These are phyloP conservation scores for Paraurostyla sp. DNA, from an alignment of 73 alveolate genomes.

Conservation along the genomic window DNA sequence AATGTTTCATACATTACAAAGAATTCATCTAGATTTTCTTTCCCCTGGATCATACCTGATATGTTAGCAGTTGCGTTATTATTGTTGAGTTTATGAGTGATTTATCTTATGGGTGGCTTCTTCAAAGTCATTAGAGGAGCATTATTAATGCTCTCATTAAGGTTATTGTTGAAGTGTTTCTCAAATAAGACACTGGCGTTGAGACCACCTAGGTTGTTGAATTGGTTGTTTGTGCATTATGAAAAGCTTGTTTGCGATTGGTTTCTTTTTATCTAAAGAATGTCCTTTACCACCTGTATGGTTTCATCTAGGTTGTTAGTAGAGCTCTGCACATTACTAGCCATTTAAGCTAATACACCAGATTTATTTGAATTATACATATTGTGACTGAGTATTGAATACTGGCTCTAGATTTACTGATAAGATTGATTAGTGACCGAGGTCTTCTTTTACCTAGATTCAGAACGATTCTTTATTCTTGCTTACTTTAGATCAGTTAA, in stretches of 20 bases:
- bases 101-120: slow-evolving; percentile 24
- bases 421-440: too few relatives aligned
- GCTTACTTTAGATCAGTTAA: slow-evolving; percentile 37
- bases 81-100: not conserved
- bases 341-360: not conserved
- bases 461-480: slow-evolving; percentile 34
- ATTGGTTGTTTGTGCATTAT: not conserved
- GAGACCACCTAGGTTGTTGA: not conserved
- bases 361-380: not conserved
- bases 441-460: slow-evolving; percentile 7
- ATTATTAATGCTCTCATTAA: not conserved
- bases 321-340: not conserved
- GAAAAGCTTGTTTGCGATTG: slow-evolving; percentile 7
- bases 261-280: slow-evolving; percentile 16
- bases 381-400: not conserved
- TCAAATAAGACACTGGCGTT: slow-evolving; percentile 32
- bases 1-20: slow-evolving; percentile 50
- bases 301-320: slow-evolving; percentile 54
- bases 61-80: too few relatives aligned
- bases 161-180: not conserved
- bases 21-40: slow-evolving; percentile 39
- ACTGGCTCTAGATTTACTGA: not conserved
- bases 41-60: not conserved
- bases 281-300: slow-evolving; percentile 24
- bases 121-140: not conserved